Base-by-base conservation (phyloP, 192 early-diverging fungal species). In the Globomyces pollinis-pini region DNA sequence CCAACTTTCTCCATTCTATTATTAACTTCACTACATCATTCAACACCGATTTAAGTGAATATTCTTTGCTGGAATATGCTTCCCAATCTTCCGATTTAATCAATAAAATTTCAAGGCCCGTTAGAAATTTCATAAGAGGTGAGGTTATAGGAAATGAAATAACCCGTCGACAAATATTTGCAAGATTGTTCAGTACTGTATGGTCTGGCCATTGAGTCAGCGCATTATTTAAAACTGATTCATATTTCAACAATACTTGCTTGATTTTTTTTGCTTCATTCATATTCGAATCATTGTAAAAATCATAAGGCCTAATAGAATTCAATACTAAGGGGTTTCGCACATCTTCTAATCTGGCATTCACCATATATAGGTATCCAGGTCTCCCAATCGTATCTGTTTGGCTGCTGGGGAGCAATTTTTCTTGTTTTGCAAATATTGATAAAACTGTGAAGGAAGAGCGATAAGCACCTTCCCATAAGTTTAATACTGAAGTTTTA, bases 1-100 rank as follows among this genome's bases (percentile, higher is more conserved):
- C 96, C 2, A 87, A 63, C 72, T 93, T 89, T 50, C 96, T 75
- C 96, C 96, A 99, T 18, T 77, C 71, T 0, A 96, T 79, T 39
- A 99, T 91, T 45, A 92, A 61, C 2, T 52, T 30, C 1, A 83
- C 83, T 0, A 92, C 72, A 11, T 86, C 81, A 6, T 86, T 80
- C 50, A 86, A 80, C 36, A 85, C 75, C 28, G 67, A 62, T 34
- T 85, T 79, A 29, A 97, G 57, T 6, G 91, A 90, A 23, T 88
- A 84, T 20, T 90, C 86, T 15, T 79, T 70, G 57, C 84, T 84
- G 8, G 94, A 91, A 57, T 90, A 92, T 12, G 81, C 67, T 68
- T 97, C 84, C 96, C 96, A 99, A 64, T 97, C 94, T 68, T 93
- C 85, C 15, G 89, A 88, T 45, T 91, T 90, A 56, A 84, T 78